Conservation (phyloP, 2,329 filamentous ascomycete genomes). For the Leptographium lundbergii region DNA sequence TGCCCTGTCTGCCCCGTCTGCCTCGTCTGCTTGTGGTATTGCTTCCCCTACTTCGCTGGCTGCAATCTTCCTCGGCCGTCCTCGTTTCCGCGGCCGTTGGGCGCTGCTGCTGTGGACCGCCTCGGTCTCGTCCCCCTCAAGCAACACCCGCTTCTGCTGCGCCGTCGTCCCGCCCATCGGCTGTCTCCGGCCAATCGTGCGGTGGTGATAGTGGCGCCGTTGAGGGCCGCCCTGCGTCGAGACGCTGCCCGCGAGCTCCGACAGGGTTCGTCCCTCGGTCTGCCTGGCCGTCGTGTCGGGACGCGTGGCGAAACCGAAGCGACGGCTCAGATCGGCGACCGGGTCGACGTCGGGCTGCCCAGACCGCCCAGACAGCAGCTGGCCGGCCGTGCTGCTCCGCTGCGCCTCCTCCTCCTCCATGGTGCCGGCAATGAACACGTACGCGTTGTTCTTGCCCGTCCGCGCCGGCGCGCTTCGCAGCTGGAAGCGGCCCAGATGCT, state of each 20-base stretch:
- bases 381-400: background rate
- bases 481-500: constrained; percentile 25
- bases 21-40: background rate
- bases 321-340: background rate
- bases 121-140: no score
- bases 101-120: no score
- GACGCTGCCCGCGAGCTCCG: constrained; percentile 9
- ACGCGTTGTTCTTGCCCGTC: constrained; percentile 27
- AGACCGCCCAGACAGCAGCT: no score
- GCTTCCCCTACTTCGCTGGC: background rate
- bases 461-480: constrained; percentile 24
- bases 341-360: background rate
- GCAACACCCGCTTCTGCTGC: no score
- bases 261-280: constrained; percentile 8
- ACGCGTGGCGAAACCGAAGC: constrained; percentile 3
- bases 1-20: background rate
- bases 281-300: background rate
- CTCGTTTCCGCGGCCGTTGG: constrained; percentile 2
- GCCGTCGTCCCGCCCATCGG: background rate
- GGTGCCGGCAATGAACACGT: constrained; percentile 23
- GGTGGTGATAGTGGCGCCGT: background rate
- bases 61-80: background rate
- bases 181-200: background rate
- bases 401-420: no score
- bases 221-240: background rate